Percentiles rank a stretch among this genome's conserved stretches.
Evolutionary conservation across 176 grass and related monocot genomes (phyloP).

Genomic region (Alopecurus myosuroides): DNA sequence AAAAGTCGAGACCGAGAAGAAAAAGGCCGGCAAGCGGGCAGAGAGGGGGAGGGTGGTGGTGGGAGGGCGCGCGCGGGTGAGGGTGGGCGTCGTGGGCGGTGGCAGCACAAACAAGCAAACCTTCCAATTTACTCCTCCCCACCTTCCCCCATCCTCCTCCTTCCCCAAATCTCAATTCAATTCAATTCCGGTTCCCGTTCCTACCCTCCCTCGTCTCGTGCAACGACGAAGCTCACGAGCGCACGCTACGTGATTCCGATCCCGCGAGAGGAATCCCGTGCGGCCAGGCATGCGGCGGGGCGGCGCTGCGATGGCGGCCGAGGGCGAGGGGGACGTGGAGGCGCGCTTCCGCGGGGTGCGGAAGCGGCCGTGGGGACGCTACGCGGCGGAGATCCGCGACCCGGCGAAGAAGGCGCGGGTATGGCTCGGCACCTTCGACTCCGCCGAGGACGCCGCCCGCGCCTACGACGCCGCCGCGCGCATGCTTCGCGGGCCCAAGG

Average conservation of each 20-base stretch:
- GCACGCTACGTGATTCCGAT: neutral
- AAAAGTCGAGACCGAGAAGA: neutral
- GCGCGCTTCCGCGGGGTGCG: slow-evolving; percentile 69
- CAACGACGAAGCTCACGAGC: neutral
- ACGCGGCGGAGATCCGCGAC: slow-evolving; percentile 82
- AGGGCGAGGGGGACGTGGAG: slow-evolving; percentile 1
- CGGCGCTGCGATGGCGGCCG: slow-evolving; percentile 6
- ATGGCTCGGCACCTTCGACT: slow-evolving; percentile 78
- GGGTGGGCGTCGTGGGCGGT: slow-evolving; percentile 31
- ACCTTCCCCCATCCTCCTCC: neutral
- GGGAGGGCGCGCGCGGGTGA: slow-evolving; percentile 15
- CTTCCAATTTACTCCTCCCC: slow-evolving; percentile 41
- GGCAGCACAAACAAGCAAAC: slow-evolving; percentile 44
- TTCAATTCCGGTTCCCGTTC: neutral
- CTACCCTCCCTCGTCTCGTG: neutral
- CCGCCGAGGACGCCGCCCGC: slow-evolving; percentile 62
- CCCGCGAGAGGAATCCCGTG: neutral
- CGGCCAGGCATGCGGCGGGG: slow-evolving; percentile 27
- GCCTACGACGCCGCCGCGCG: slow-evolving; percentile 68
- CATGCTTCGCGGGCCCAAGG: slow-evolving; percentile 56
- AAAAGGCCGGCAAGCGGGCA: neutral
- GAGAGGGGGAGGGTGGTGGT: neutral
- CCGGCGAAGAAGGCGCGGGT: slow-evolving; percentile 65
- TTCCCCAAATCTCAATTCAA: neutral
- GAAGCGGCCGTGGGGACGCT: slow-evolving; percentile 73